Conservation (phyloP, 2,329 filamentous ascomycete genomes). For the Phyllosticta citribraziliensis region DNA sequence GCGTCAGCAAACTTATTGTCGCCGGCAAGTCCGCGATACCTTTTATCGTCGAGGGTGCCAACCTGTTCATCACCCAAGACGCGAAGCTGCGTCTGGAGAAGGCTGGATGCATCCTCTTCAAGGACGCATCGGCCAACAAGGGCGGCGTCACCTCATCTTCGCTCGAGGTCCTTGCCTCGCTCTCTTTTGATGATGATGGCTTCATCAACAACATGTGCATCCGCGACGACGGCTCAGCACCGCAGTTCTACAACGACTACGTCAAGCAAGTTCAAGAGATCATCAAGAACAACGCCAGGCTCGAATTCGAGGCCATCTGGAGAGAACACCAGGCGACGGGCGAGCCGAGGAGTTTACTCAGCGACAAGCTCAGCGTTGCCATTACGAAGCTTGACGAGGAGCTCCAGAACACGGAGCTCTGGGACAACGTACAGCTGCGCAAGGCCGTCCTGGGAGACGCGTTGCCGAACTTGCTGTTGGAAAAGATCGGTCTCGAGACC, state of each 20-base stretch:
- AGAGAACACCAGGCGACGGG: conserved; percentile 79
- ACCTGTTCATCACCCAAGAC: conserved; percentile 97
- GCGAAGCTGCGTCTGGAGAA: conserved; percentile 91
- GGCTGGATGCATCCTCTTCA: conserved; percentile 91
- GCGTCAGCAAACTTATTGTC: conserved; percentile 77
- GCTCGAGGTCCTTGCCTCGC: conserved; percentile 84
- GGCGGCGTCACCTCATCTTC: conserved; percentile 96
- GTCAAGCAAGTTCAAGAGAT: conserved; percentile 84
- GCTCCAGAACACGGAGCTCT: conserved; percentile 84
- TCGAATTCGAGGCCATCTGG: conserved; percentile 99
- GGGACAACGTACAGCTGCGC: conserved; percentile 72
- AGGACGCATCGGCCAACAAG: conserved; percentile 98
- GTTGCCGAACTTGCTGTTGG: conserved; percentile 69
- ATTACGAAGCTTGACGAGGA: conserved; percentile 98
- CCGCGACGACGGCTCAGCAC: conserved; percentile 62
- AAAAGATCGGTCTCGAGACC: conserved; percentile 84
- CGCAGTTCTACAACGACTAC: conserved; percentile 87
- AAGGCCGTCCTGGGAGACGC: conserved; percentile 73
- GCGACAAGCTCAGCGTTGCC: conserved; percentile 79
- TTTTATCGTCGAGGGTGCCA: conserved; percentile 96
- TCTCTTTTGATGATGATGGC: conserved; percentile 83
- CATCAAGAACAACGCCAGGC: conserved; percentile 80
- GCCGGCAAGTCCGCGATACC: conserved; percentile 81
- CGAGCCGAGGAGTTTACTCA: conserved; percentile 71
- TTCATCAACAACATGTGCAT: conserved; percentile 95